Evolutionary conservation across 2,329 filamentous ascomycete genomes (phyloP), one percentile per base, ranked within the genome.

Genomic region (Sodiomyces alkalinus): DNA sequence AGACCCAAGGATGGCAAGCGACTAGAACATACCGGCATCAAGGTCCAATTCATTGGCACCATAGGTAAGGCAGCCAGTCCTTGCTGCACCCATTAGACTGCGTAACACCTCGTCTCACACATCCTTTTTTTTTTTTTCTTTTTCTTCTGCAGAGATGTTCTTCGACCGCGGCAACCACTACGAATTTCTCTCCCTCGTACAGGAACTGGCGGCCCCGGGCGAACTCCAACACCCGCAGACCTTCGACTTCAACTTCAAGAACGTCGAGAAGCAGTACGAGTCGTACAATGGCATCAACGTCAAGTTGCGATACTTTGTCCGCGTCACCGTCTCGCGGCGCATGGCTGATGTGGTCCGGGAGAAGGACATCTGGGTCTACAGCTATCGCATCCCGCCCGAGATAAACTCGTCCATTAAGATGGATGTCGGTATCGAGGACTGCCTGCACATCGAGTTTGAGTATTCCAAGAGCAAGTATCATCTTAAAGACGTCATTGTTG

Each of bases 211-310:
- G 12, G 86, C 90, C 12, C 90, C 90, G 3, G 90, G 90, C 53
- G 90, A 98, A 62, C 79, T 98, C 33, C 90, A 96, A 52, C 92
- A 98, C 58, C 90, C 90, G 23, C 90, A 98, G 61, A 94, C 86
- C 27, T 94, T 93, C 55, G 83, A 92, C 42, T 98, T 98, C 72
- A 92, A 94, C 63, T 98, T 98, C 73, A 96, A 96, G 58, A 98
- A 96, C 55, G 85, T 98, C 45, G 90, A 98, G 69, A 98, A 98
- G 66, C 86, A 92, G 56, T 98, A 98, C 67, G 92, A 98, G 60
- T 94, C 86, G 40, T 98, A 98, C 68, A 92, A 93, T 52, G 90
- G 90, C 49, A 98, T 98, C 72, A 98, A 98, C 51, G 90, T 98
- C 47, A 92, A 93, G 64, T 71, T 98, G 51, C 85, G 90, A 43